phyloP scores from a whole-genome alignment of 768 basidiomycete genomes.

The Leccinum longicurvipes region DNA sequence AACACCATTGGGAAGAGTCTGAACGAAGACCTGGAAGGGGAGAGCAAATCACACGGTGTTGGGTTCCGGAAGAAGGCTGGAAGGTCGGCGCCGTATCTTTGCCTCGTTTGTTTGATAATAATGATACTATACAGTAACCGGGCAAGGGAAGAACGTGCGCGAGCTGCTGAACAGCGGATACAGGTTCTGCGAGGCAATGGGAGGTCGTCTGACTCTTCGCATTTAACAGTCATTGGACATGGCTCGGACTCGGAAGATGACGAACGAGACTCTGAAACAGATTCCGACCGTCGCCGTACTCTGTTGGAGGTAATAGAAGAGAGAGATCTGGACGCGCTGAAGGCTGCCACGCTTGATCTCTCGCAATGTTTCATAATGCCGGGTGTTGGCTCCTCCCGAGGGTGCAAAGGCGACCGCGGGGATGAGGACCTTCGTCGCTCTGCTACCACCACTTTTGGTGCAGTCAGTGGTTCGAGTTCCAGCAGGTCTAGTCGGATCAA shows the following conservation, averaged over 20 bases:
- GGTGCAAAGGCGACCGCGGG: conserved; percentile 1
- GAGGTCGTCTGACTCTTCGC: conserved; percentile 4
- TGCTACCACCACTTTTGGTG: not conserved
- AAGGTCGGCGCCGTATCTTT: conserved; percentile 43
- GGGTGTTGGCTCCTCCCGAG: not conserved
- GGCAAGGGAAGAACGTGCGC: conserved; percentile 73
- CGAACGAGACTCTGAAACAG: conserved; percentile 43
- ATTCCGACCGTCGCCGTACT: conserved; percentile 47
- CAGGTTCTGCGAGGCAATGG: conserved; percentile 40
- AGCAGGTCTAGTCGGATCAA: not conserved
- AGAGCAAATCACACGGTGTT: conserved; percentile 42
- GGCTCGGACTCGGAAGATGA: conserved; percentile 38
- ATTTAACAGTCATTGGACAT: conserved; percentile 15
- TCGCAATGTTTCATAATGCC: conserved; percentile 51
- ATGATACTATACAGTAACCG: conserved; percentile 51
- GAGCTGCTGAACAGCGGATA: conserved; percentile 67
- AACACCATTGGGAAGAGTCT: conserved; percentile 52
- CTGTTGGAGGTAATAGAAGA: conserved; percentile 47
- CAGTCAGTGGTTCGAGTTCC: not conserved
- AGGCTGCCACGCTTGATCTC: conserved; percentile 42
- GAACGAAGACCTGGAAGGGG: conserved; percentile 38
- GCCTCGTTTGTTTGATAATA: not conserved
- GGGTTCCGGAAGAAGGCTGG: conserved; percentile 71
- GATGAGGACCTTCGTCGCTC: not conserved
- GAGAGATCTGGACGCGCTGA: conserved; percentile 43